phyloP scores from a whole-genome alignment of 495 filamentous ascomycete species.

The Hypoxylon perforatum region DNA sequence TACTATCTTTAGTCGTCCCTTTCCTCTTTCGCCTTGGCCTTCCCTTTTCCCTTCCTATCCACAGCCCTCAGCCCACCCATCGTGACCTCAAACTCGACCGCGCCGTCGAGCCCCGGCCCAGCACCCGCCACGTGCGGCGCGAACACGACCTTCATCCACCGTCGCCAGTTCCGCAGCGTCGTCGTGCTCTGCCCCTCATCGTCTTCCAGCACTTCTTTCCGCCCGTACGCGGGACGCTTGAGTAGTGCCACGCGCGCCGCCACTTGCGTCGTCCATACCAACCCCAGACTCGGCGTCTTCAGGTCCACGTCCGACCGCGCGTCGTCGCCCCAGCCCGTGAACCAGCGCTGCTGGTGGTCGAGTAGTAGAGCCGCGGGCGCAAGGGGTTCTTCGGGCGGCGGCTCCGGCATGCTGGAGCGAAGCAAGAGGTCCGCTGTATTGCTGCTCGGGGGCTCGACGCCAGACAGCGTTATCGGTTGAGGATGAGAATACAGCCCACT shows the following conservation, averaged over 20 bases:
- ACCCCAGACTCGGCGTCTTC: constrained; percentile 87
- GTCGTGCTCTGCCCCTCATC: constrained; percentile 30
- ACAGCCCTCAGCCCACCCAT: constrained; percentile 63
- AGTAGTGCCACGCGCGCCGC: constrained; percentile 82
- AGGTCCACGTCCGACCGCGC: constrained; percentile 46
- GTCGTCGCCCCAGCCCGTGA: constrained; percentile 90
- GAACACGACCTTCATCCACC: constrained; percentile 86
- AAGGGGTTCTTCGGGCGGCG: constrained; percentile 35
- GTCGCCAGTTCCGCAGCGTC: constrained; percentile 57
- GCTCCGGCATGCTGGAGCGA: constrained; percentile 46
- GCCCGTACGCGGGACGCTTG: constrained; percentile 64
- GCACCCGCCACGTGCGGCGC: constrained; percentile 70
- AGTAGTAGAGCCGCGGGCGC: constrained; percentile 70
- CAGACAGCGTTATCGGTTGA: constrained; percentile 4
- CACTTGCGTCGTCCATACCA: constrained; percentile 92
- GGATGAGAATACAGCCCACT: not conserved
- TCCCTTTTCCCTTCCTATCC: constrained; percentile 38
- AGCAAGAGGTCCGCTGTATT: constrained; percentile 39
- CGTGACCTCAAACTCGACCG: constrained; percentile 67
- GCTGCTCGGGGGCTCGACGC: constrained; percentile 37
- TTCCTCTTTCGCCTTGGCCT: constrained; percentile 22
- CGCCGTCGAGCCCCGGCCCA: constrained; percentile 53
- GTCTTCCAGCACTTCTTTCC: constrained; percentile 28
- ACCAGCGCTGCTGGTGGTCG: constrained; percentile 90
- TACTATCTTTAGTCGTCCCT: not conserved